Evolutionary conservation across 2,329 filamentous ascomycete genomes (phyloP), one percentile per base, ranked within the genome.

Genomic region (Volutella citrinella): DNA sequence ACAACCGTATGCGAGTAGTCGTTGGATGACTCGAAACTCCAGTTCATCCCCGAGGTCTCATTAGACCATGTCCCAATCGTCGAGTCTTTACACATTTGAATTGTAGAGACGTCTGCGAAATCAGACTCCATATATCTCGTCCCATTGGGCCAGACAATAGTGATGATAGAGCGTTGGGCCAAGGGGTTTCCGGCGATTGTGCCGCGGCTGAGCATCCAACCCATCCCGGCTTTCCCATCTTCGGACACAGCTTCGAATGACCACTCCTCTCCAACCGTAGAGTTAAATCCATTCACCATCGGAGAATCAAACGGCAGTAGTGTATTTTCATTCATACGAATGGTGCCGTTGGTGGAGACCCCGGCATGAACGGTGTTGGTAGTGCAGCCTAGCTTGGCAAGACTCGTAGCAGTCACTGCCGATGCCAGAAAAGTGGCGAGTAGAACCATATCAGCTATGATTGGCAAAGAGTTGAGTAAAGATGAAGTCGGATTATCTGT

Each of bases 1-100:
- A 45, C 42, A 27, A 42, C 19, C 12, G 42, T 42, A 22, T 32
- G 21, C 24, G 21, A 28, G 40, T 31, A 42, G 39, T 43, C 39
- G 21, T 25, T 38, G 32, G 32, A 34, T 20, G 30, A 30, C 22
- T 36, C 29, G 31, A 45, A 43, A 21, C 22, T 40, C 40, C 40
- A 43, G 25, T 40, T 27, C 21, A 40, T 21, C 13, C 28, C 36
- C 22, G 32, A 19, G 17, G 36, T 36, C 17, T 18, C 19, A 26
- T 43, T 34, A 19, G 21, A 24, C 40, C 40, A 43, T 25, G 10
- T 29, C 18, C 24, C 40, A 23, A 24, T 34, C 19, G 36, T 39
- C 14, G 21, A 19, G 25, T 40, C 27, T 17, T 19, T 23, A 26
- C 40, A 43, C n/a, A 17, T 32, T 20, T 36, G 26, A 15, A 43